These are phyloP conservation scores for Pleurotus cornucopiae DNA, from an alignment of 768 basidiomycete genomes.

Conservation along the genomic window DNA sequence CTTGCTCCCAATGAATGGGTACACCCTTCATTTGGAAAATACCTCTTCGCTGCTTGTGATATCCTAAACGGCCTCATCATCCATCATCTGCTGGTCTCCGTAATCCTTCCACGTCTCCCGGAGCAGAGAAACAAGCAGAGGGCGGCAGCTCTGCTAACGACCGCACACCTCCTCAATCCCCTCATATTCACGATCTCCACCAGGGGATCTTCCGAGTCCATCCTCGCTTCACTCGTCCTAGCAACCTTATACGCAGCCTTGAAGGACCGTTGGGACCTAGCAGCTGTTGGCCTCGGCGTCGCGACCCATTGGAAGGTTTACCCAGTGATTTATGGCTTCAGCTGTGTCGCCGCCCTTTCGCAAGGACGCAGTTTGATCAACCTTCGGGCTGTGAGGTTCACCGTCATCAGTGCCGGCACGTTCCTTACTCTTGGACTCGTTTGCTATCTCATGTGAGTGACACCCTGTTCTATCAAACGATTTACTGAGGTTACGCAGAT, in stretches of 20 bases:
- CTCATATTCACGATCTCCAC: conserved; percentile 96
- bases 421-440: conserved; percentile 56
- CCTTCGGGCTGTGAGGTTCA: conserved; percentile 57
- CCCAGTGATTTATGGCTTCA: conserved; percentile 86
- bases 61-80: conserved; percentile 75
- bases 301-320: conserved; percentile 98
- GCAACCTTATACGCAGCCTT: conserved; percentile 59
- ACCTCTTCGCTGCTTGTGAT: conserved; percentile 81
- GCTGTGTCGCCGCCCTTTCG: conserved; percentile 57
- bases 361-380: conserved; percentile 28
- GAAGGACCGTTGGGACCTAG: conserved; percentile 52
- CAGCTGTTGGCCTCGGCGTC: conserved; percentile 74
- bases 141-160: conserved; percentile 54
- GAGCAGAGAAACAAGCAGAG: neutral
- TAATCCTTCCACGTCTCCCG: conserved; percentile 34
- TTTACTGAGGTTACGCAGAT: conserved; percentile 42
- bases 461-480: conserved; percentile 7
- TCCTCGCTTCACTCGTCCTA: conserved; percentile 79
- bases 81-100: conserved; percentile 51
- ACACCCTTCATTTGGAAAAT: conserved; percentile 88
- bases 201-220: conserved; percentile 90
- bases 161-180: conserved; percentile 86
- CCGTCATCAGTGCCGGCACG: conserved; percentile 59
- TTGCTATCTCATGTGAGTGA: conserved; percentile 75
- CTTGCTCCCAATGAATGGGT: conserved; percentile 77